Evolutionary conservation across 2,329 filamentous ascomycete genomes (phyloP).

Genomic region (Xylaria sp.): DNA sequence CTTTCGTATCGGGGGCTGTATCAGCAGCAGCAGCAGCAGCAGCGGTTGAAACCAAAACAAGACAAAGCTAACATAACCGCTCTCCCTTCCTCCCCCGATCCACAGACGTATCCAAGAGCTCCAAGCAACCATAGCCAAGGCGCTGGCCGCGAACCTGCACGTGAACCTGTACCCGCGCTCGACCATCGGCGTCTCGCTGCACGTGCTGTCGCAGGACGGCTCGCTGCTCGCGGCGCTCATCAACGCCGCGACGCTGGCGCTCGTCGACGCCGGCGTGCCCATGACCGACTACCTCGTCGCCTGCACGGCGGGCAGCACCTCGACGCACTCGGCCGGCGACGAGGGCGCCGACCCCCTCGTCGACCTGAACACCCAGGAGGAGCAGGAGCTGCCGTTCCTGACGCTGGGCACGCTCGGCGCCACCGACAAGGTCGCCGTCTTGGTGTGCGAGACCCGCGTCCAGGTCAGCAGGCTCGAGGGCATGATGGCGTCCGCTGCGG

Average conservation of each 20-base stretch:
- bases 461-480: slow-evolving; percentile 84
- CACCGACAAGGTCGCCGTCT: slow-evolving; percentile 78
- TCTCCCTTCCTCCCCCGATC: slow-evolving; percentile 1
- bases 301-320: slow-evolving; percentile 85
- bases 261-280: slow-evolving; percentile 93
- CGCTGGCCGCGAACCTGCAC: slow-evolving; percentile 82
- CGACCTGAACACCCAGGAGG: slow-evolving; percentile 82
- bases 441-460: slow-evolving; percentile 90
- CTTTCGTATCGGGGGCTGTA: neutral
- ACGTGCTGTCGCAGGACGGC: slow-evolving; percentile 90
- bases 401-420: slow-evolving; percentile 84
- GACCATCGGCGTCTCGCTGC: slow-evolving; percentile 83
- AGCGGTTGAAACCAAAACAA: too few species aligned
- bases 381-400: slow-evolving; percentile 87
- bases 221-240: slow-evolving; percentile 88
- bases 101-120: slow-evolving; percentile 82
- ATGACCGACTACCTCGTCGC: slow-evolving; percentile 93
- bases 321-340: slow-evolving; percentile 71
- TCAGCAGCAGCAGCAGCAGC: too few species aligned
- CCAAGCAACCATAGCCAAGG: slow-evolving; percentile 79
- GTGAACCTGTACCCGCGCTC: slow-evolving; percentile 90
- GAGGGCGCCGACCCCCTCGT: slow-evolving; percentile 79
- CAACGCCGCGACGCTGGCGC: slow-evolving; percentile 89
- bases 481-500: slow-evolving; percentile 91
- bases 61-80: slow-evolving; percentile 12